Base-by-base conservation (phyloP, 106 monocot genomes). In the Narthecium ossifragum region DNA sequence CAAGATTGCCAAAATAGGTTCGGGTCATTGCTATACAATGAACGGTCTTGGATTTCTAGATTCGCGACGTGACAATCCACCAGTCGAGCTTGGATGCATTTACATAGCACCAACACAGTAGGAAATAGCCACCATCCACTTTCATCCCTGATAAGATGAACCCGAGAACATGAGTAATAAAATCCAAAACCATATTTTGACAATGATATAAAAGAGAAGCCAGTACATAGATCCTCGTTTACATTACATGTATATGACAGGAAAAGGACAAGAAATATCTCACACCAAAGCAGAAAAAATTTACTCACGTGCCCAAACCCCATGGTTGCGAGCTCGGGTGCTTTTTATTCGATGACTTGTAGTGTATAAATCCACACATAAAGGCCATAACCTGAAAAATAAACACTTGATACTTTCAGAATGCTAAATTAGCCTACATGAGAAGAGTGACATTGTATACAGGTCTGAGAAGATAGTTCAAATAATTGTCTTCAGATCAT, bases 61-160 rank as follows among this genome's bases (percentile, higher is more conserved):
- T 96, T 96, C 60, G 96, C 86, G 30, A 96, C 86, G 52, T 96
- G 96, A 83, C 90, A 96, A 50, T 96, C 84, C 3, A 96, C 70
- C 7, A 96, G 81, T 33, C 76, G 67, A 21, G 90, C 90, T 60
- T 96, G 96, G 50, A 90, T 40, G 55, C 77, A 87, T 75, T 96
- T 96, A 62, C 86, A 86, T 11, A 96, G 5, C 61, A 90, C 58
- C 38, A 96, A 47, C 1, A 63, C 78, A 29, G 58, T 32, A 12
- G 96, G 90, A 68, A 96, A 87, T 43, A 96, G 39, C 96, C 96
- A 96, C 90, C 96, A 96, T 34, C 90, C 90, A 31, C 84, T 90
- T 56, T 96, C 96, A 59, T 96, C 96, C 81, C 96, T 96, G 70
- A 48, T 17, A 43, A 43, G n/a, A n/a, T n/a, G n/a, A n/a, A n/a